Conservation (phyloP, 306 rosid genomes). For the Astragalus glycyphyllos region DNA sequence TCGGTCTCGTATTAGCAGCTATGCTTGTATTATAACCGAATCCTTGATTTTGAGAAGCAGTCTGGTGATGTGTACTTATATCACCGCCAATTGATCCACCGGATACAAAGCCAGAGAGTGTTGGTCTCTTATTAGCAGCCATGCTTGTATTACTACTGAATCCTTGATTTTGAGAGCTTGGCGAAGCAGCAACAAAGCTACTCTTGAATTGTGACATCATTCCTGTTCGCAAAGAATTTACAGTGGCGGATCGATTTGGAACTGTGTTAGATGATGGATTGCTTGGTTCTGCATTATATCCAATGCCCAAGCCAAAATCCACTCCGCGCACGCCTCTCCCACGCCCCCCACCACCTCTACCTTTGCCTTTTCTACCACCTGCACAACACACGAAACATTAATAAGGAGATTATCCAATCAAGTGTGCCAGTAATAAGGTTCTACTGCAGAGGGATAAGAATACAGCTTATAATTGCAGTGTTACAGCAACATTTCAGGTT, state of each 20-base stretch:
- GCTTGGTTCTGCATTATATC: conserved; percentile 72
- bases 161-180: conserved; percentile 63
- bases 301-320: conserved; percentile 95
- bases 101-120: conserved; percentile 83
- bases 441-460: not conserved
- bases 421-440: not conserved
- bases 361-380: conserved; percentile 90
- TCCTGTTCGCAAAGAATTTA: conserved; percentile 86
- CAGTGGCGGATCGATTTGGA: conserved; percentile 75
- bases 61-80: conserved; percentile 41
- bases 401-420: conserved; percentile 19
- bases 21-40: conserved; percentile 50
- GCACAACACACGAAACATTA: conserved; percentile 38
- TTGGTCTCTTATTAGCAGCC: conserved; percentile 63
- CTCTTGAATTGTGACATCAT: conserved; percentile 86
- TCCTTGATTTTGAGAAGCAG: conserved; percentile 55
- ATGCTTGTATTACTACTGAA: conserved; percentile 50
- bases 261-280: conserved; percentile 54
- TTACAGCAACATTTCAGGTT: conserved; percentile 23
- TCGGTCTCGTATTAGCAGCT: conserved; percentile 63
- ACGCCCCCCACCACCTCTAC: conserved; percentile 62
- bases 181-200: conserved; percentile 83
- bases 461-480: not conserved
- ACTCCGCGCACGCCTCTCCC: conserved; percentile 97
- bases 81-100: conserved; percentile 94